Base-by-base conservation (phyloP, 768 basidiomycete species). In the Fomitopsis serialis region DNA sequence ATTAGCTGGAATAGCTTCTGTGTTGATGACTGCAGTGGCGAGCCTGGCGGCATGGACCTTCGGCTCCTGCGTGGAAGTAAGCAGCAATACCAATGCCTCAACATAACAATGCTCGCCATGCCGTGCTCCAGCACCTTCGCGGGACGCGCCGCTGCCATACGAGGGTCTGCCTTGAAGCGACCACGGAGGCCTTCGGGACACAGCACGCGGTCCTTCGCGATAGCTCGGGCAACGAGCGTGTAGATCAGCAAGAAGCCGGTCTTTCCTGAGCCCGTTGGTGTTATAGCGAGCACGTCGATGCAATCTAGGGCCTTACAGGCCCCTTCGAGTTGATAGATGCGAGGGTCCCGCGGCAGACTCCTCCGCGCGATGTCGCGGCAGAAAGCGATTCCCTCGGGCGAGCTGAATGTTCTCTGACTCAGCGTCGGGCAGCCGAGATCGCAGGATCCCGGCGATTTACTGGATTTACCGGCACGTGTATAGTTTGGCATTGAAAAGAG, bases 261-360 rank as follows among this genome's bases (percentile, higher is more conserved):
- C 43, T 65, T 67, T 10, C 64, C 64, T n/a, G 59, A 56, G 0
- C 64, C 64, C 1, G 64, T 67, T 10, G 59, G 60, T 3, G 54
- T 53, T 3, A 67, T 47, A 0, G 59, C 62, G 10, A 67, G 54
- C 2, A 58, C 34, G 27, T 60, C 58, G 5, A 19, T 2, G 5
- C 61, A 52, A 42, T 65, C 62, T 2, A 66, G 54, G 17, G 51
- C 36, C n/a, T 53, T 35, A 32, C 55, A 54, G 6, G 61, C 50
- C 0, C 58, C 62, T 15, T 57, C 52, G 7, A 63, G 32, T 42
- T 65, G 62, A 36, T 63, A 53, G 52, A 63, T 54, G 52, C 60
- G 64, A 9, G 63, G 65, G 2, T 44, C 44, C 46, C 48, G 61
- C 0, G 58, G 58, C 10, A 21, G 43, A 21, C 53, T 52, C 56